phyloP scores from a whole-genome alignment of 257 asterid species.

The Salvia rosmarinus region DNA sequence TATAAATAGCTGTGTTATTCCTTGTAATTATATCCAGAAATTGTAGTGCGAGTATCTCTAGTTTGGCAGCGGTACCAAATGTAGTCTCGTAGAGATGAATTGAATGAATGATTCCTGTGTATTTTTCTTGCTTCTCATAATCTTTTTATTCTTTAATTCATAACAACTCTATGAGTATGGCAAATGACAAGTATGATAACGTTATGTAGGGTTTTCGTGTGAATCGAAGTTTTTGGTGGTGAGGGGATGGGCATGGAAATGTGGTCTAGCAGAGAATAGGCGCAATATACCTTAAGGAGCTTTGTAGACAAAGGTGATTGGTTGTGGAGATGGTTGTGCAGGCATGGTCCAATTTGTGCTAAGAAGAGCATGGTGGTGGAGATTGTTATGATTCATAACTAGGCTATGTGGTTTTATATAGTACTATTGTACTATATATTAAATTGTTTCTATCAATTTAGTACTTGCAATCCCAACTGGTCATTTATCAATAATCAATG shows the following conservation, averaged over 20 bases:
- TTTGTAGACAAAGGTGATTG: constrained; percentile 50
- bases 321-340: constrained; percentile 38
- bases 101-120: too few relatives aligned
- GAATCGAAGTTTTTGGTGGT: neutral
- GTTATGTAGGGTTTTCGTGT: neutral
- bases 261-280: constrained; percentile 20
- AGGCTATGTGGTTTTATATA: constrained; percentile 31
- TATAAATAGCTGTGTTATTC: too few relatives aligned
- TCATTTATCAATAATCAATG: neutral
- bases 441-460: constrained; percentile 55
- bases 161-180: too few relatives aligned
- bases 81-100: too few relatives aligned
- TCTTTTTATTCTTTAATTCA: too few relatives aligned
- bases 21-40: too few relatives aligned
- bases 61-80: too few relatives aligned
- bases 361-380: constrained; percentile 45
- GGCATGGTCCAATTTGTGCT: constrained; percentile 47
- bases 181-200: too few relatives aligned
- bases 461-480: constrained; percentile 31
- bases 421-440: constrained; percentile 41
- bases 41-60: too few relatives aligned
- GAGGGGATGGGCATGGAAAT: constrained; percentile 29
- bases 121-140: too few relatives aligned
- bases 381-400: constrained; percentile 38
- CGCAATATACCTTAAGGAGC: constrained; percentile 40